These are phyloP conservation scores for Penicillium glabrum DNA, from an alignment of 2,329 filamentous ascomycete genomes.

Conservation along the genomic window DNA sequence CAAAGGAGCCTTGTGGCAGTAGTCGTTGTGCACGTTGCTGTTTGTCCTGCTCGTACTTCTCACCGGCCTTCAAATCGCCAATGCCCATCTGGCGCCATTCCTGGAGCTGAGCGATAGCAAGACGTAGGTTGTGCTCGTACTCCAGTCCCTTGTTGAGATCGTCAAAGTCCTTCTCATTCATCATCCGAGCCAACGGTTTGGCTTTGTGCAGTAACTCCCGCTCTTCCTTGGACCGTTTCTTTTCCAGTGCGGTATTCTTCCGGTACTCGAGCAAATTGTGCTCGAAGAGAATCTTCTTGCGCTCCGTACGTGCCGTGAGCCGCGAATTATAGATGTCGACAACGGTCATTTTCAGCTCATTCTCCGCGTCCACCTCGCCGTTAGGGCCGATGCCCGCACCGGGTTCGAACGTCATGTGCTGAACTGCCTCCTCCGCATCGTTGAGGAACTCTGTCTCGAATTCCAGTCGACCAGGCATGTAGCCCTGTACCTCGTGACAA, in stretches of 20 bases:
- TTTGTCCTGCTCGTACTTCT: slow-evolving; percentile 93
- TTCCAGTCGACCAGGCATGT: slow-evolving; percentile 95
- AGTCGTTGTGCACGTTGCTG: slow-evolving; percentile 65
- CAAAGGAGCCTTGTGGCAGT: slow-evolving; percentile 75
- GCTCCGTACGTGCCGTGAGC: slow-evolving; percentile 83
- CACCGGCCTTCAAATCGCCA: slow-evolving; percentile 77
- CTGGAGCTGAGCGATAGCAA: slow-evolving; percentile 86
- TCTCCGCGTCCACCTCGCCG: slow-evolving; percentile 87
- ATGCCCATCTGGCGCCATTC: slow-evolving; percentile 89
- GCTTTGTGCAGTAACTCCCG: slow-evolving; percentile 86
- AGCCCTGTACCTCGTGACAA: slow-evolving; percentile 97
- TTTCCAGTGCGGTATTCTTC: slow-evolving; percentile 85
- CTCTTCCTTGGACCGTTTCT: slow-evolving; percentile 95
- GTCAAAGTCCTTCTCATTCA: slow-evolving; percentile 91
- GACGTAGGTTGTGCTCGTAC: slow-evolving; percentile 85
- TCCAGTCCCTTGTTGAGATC: slow-evolving; percentile 79
- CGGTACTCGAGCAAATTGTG: slow-evolving; percentile 91
- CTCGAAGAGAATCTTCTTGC: slow-evolving; percentile 96
- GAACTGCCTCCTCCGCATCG: slow-evolving; percentile 95
- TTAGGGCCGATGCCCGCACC: slow-evolving; percentile 91
- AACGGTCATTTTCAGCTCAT: slow-evolving; percentile 94
- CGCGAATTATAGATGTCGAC: slow-evolving; percentile 98
- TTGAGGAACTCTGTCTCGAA: slow-evolving; percentile 98
- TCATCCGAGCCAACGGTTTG: slow-evolving; percentile 94
- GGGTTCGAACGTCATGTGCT: slow-evolving; percentile 97